Base-by-base conservation (phyloP, 306 rosid species). In the Cajanus cajan region DNA sequence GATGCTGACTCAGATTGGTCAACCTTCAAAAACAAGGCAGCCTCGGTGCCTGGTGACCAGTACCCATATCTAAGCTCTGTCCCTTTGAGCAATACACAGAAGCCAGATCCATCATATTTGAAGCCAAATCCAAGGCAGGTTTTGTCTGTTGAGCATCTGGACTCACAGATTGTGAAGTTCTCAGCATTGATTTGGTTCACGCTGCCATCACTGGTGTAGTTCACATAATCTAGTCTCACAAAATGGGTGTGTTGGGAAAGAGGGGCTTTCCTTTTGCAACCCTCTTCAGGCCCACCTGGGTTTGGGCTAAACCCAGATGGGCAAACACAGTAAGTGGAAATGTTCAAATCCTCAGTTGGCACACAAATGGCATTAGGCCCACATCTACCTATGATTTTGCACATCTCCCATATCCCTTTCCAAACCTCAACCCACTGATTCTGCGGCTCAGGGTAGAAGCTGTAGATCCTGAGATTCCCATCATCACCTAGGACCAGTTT, bases 1-100 rank as follows among this genome's bases (percentile, higher is more conserved):
- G 1, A 8, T 12, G 87, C 91, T 0, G 78, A 41, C 75, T 89
- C 97, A 1, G 89, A 64, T 18, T 14, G 8, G 61, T 89, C 92
- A 0, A 94, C 89, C 3, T 82, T 88, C 11, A 94, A 66, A 68
- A 83, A 94, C 85, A 93, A 50, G 13, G 90, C 86, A 1, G 28
- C 31, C 61, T 92, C 91, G 0, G 88, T 73, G 1, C 88, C 97
- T 0, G 98, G 97, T 12, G 97, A 89, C 98, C 98, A 94, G 22
- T 74, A 86, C 34, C 98, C 98, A 82, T 87, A 87, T 0, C 52
- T 37, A 31, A 94, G 82, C 39, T 33, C 1, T 13, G 44, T 8
- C 2, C 75, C 89, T 0, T 28, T 25, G 6, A 86, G 65, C 65
- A 81, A 48, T 28, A 45, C 50, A 55, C 98, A 95, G 47, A 10